Percentiles rank a stretch among this genome's conserved stretches.
Conservation (phyloP, 164 flowering plant genomes). For the Annona cherimola region DNA sequence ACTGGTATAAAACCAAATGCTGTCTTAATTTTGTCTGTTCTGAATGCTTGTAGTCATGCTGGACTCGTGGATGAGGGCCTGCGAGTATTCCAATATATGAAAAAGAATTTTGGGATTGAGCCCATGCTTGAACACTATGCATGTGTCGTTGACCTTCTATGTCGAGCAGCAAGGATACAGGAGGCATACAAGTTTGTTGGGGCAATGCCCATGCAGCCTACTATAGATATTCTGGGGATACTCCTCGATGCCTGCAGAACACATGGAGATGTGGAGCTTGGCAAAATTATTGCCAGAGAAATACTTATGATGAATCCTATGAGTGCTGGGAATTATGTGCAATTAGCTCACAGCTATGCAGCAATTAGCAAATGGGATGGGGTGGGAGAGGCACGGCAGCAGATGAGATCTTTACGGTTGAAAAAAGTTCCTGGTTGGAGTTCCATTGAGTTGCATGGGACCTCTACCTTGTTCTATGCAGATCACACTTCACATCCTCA, state of each 20-base stretch:
- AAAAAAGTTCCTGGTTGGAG: slow-evolving; percentile 85
- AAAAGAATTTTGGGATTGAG: slow-evolving; percentile 39
- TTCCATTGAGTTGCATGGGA: slow-evolving; percentile 55
- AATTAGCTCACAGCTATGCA: slow-evolving; percentile 68
- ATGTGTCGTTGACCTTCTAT: slow-evolving; percentile 76
- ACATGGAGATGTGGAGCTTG: slow-evolving; percentile 41
- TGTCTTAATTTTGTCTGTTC: slow-evolving; percentile 53
- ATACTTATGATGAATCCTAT: slow-evolving; percentile 39
- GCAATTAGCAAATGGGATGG: slow-evolving; percentile 66
- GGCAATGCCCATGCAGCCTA: slow-evolving; percentile 36
- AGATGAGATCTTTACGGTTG: slow-evolving; percentile 67
- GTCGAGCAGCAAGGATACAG: slow-evolving; percentile 66
- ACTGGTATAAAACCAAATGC: slow-evolving; percentile 55
- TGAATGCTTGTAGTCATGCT: slow-evolving; percentile 74
- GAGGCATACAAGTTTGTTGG: slow-evolving; percentile 60
- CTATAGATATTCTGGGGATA: slow-evolving; percentile 58
- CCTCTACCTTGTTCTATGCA: slow-evolving; percentile 44
- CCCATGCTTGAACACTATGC: slow-evolving; percentile 65
- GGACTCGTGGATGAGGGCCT: slow-evolving; percentile 68
- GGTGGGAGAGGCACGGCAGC: slow-evolving; percentile 54
- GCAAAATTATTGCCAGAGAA: slow-evolving; percentile 41
- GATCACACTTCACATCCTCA: slow-evolving; percentile 57
- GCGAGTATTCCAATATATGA: slow-evolving; percentile 50
- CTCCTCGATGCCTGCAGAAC: slow-evolving; percentile 67
- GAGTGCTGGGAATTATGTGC: slow-evolving; percentile 65